A percentile compares a stretch with the other conserved stretches of the same genome.
Evolutionary conservation across 768 basidiomycete genomes (phyloP).

Genomic region (Pulveroboletus ravenelii): DNA sequence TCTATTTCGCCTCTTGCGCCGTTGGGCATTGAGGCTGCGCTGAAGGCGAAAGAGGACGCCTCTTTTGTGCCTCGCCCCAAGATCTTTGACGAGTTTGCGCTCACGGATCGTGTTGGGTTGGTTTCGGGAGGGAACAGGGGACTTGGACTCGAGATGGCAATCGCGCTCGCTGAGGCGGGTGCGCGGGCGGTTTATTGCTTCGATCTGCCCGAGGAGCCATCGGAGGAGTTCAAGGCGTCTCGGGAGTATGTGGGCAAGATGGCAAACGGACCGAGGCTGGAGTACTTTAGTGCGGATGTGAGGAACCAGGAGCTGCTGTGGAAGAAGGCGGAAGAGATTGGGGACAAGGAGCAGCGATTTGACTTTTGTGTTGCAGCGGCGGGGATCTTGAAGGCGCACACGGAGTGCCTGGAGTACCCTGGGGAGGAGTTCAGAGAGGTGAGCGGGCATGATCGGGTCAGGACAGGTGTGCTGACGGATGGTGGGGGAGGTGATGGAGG

Average conservation of each 20-base stretch:
- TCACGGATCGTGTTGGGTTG: slow-evolving; percentile 53
- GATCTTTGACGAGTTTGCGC: slow-evolving; percentile 56
- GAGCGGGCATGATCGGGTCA: neutral
- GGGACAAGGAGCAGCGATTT: slow-evolving; percentile 62
- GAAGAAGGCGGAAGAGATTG: slow-evolving; percentile 54
- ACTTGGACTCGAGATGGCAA: slow-evolving; percentile 80
- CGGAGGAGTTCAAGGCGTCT: slow-evolving; percentile 53
- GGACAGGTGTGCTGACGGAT: neutral
- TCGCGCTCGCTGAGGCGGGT: slow-evolving; percentile 69
- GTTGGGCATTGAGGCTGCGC: slow-evolving; percentile 59
- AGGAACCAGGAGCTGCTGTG: slow-evolving; percentile 58
- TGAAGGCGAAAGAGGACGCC: slow-evolving; percentile 38
- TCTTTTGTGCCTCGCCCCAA: slow-evolving; percentile 38
- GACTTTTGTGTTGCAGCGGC: slow-evolving; percentile 78
- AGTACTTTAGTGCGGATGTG: slow-evolving; percentile 66
- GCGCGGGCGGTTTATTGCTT: slow-evolving; percentile 66
- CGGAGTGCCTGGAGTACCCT: slow-evolving; percentile 62
- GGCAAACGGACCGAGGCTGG: slow-evolving; percentile 39
- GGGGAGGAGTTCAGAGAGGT: slow-evolving; percentile 63
- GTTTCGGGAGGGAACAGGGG: slow-evolving; percentile 66
- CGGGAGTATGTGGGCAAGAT: slow-evolving; percentile 47
- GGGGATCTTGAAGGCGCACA: slow-evolving; percentile 59
- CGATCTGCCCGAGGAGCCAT: slow-evolving; percentile 54
- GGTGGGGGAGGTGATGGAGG: slow-evolving; percentile 48
- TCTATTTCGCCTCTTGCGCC: slow-evolving; percentile 53